phyloP scores from a whole-genome alignment of 2,329 filamentous ascomycete genomes.

The Cytospora mali region DNA sequence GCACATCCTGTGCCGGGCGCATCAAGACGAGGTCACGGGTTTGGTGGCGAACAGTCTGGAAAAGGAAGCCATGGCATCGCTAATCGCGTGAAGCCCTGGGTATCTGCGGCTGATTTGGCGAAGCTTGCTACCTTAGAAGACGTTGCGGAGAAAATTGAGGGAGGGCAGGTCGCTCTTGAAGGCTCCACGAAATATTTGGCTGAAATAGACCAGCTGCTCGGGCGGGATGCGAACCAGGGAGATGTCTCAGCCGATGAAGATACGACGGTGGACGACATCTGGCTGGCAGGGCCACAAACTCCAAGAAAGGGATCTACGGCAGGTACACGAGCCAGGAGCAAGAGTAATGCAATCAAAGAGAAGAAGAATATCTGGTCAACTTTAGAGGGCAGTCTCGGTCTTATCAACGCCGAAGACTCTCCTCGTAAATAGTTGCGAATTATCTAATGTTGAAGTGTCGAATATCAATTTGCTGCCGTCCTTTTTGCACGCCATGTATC shows the following conservation, averaged over 20 bases:
- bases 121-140: constrained; percentile 61
- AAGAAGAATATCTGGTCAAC: constrained; percentile 51
- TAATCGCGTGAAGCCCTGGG: constrained; percentile 57
- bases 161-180: constrained; percentile 59
- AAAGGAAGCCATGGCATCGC: constrained; percentile 45
- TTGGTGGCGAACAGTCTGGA: constrained; percentile 47
- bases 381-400: constrained; percentile 57
- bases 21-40: constrained; percentile 41
- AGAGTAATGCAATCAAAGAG: constrained; percentile 33
- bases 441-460: constrained; percentile 20
- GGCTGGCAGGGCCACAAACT: constrained; percentile 42
- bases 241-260: constrained; percentile 27
- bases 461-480: constrained; percentile 18
- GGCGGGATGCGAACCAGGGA: constrained; percentile 36
- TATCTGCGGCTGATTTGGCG: constrained; percentile 61
- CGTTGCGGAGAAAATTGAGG: constrained; percentile 62
- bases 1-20: constrained; percentile 49
- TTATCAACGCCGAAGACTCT: constrained; percentile 46
- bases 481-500: constrained; percentile 32
- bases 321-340: constrained; percentile 33
- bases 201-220: constrained; percentile 54
- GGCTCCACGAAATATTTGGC: constrained; percentile 52
- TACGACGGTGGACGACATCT: constrained; percentile 36
- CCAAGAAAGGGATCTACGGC: constrained; percentile 31
- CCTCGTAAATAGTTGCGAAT: constrained; percentile 23